phyloP scores from a whole-genome alignment of 2,329 filamentous ascomycete species.

The Raffaelea ambrosiae region DNA sequence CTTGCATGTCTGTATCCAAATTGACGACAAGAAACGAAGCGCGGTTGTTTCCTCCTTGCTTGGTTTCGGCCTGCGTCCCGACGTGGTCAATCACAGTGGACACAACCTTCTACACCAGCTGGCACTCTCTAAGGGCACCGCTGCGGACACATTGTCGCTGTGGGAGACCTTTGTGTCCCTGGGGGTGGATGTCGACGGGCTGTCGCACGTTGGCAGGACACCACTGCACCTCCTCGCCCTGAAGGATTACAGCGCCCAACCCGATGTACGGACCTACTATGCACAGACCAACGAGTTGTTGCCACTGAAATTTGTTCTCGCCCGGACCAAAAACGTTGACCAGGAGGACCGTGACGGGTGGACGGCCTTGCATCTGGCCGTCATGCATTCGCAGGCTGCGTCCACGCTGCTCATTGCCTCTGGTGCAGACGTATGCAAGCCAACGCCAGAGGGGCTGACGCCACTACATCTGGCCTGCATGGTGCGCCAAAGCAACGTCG shows the following conservation, averaged over 20 bases:
- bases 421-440: conserved; percentile 22
- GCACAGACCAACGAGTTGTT: not conserved
- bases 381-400: not conserved
- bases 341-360: not conserved
- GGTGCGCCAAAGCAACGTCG: conserved; percentile 21
- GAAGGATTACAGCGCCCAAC: not conserved
- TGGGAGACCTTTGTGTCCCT: conserved; percentile 15
- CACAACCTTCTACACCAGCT: conserved; percentile 2
- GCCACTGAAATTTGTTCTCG: not conserved
- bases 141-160: not conserved
- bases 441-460: conserved; percentile 25
- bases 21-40: not conserved
- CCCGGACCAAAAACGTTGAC: not conserved
- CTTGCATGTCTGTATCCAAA: conserved; percentile 5
- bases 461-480: conserved; percentile 30
- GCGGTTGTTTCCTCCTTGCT: not conserved
- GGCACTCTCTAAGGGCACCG: not conserved
- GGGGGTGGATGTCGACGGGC: conserved; percentile 19
- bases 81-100: conserved; percentile 6
- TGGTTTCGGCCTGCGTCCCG: not conserved
- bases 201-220: not conserved
- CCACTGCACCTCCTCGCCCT: not conserved
- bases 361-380: not conserved
- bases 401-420: not conserved
- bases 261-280: not conserved